Base-by-base conservation (phyloP, 805 yeast species). In the Candida krabiensis region DNA sequence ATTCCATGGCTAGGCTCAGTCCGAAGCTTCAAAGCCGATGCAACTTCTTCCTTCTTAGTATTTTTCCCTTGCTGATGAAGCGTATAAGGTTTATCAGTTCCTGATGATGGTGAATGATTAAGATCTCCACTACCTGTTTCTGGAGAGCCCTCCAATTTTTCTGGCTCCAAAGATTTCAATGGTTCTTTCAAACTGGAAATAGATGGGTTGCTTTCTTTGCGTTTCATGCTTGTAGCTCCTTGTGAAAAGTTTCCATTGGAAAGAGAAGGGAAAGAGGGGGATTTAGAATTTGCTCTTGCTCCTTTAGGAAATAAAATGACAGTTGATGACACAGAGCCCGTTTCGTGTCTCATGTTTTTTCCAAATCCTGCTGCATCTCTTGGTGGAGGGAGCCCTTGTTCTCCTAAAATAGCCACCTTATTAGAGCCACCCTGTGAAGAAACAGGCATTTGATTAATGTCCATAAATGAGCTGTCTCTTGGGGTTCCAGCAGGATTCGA, bases 271-370 rank as follows among this genome's bases (percentile, higher is more conserved):
- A 17, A 14, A 5, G 42, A 15, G 3, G 57, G 54, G 0, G 56
- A 47, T 28, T 47, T 53, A 4, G 52, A 43, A 11, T 38, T 47
- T 4, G 46, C 28, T 19, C 50, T 45, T 2, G 47, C 37, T 14
- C 56, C 73, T 48, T 70, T 74, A 0, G 80, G 79, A 34, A 75
- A 62, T 33, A 75, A 56, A 18, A 75, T 64, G 15, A 75, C 75
- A 1, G 80, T 77, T 25, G 70, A 58, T n/a, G 64, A 58, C 2
- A 35, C 14, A 14, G 51, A 38, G n/a, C 37, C 30, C 4, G 35
- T 33, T 5, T 34, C 35, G 4, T 29, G 43, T 12, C 28, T 28
- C 9, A 50, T 22, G 13, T 19, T 30, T 24, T 41, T 34, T 18
- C 40, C 44, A 31, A 48, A 48, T 32, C 58, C 40, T 3, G 47